Evolutionary conservation across 192 early-diverging fungal species (phyloP), one percentile per base, ranked within the genome.

Genomic region (Coemansia sp.): DNA sequence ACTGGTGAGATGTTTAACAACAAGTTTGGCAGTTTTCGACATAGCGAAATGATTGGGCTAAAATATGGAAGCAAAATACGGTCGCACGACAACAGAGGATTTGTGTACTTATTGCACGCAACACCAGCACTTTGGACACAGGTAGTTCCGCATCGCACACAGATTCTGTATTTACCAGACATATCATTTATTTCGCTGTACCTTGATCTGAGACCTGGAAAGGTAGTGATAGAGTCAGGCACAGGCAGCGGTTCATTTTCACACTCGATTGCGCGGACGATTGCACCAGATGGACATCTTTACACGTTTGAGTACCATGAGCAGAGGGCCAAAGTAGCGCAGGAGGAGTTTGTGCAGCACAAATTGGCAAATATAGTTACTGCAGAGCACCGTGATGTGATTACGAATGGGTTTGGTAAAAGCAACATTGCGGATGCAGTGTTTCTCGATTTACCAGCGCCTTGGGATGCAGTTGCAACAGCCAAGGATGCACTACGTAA

Each of bases 181-280:
- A 98, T 98, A 72, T 92, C 96, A 14, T 89, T 95, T 51, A 90
- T 98, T 22, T 89, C 88, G 14, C 71, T 85, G 31, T 85, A 87
- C 59, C 86, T 98, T 57, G 91, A 95, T 55, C 78, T 97, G 63
- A 87, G 84, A 61, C 95, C 95, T 5, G 95, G 96, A 19, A 86
- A 85, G 57, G 74, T 87, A 10, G 88, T 97, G 65, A 87, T 97
- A 54, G 96, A 98, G 76, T 89, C 90, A 6, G 94, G 93, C 76
- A 98, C 96, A 6, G 96, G 96, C 22, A 92, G 89, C 36, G 96
- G 94, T n/a, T 98, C 96, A 9, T 97, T 98, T 63, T 96, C 96
- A 17, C 96, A 98, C 71, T 94, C 94, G 9, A 88, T 97, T 54
- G 93, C 90, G 0, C 86, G 95, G 17, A 93, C 92, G 0, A 85